Conservation (phyloP, 2,329 filamentous ascomycete genomes). For the Metarhizium album region DNA sequence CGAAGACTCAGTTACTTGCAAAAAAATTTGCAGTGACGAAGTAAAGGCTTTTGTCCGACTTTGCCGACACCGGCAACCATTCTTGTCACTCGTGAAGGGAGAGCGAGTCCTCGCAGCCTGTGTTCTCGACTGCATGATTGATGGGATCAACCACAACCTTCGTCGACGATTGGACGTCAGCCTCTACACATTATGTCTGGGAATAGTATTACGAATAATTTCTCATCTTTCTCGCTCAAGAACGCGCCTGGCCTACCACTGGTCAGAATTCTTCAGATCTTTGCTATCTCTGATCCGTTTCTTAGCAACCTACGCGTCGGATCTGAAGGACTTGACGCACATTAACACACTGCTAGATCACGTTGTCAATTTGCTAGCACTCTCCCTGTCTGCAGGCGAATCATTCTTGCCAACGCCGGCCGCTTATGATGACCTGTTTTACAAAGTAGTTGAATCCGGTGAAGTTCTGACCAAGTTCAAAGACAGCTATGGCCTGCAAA, state of each 20-base stretch:
- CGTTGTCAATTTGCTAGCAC: conserved; percentile 71
- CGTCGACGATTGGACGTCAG: conserved; percentile 73
- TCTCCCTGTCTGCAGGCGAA: conserved; percentile 79
- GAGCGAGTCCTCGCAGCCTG: conserved; percentile 65
- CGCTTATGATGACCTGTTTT: conserved; percentile 93
- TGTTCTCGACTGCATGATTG: conserved; percentile 77
- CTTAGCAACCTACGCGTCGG: conserved; percentile 72
- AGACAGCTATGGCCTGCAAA: conserved; percentile 56
- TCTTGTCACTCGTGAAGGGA: conserved; percentile 61
- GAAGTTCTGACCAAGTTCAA: conserved; percentile 75
- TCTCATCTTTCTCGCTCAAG: conserved; percentile 75
- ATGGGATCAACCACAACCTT: conserved; percentile 90
- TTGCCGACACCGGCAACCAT: conserved; percentile 81
- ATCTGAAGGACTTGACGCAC: conserved; percentile 58
- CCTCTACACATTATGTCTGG: conserved; percentile 72
- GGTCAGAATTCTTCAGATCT: conserved; percentile 88
- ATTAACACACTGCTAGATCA: conserved; percentile 66
- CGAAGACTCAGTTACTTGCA: conserved; percentile 74
- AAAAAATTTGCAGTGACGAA: conserved; percentile 73
- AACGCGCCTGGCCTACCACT: conserved; percentile 79
- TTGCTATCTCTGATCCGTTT: conserved; percentile 83
- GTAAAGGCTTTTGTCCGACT: conserved; percentile 64
- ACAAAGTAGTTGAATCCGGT: conserved; percentile 91
- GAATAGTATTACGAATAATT: conserved; percentile 71
- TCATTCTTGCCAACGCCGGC: conserved; percentile 79